phyloP scores from a whole-genome alignment of 1,284 basidiomycete species.

The Pyrrhoderma noxium region DNA sequence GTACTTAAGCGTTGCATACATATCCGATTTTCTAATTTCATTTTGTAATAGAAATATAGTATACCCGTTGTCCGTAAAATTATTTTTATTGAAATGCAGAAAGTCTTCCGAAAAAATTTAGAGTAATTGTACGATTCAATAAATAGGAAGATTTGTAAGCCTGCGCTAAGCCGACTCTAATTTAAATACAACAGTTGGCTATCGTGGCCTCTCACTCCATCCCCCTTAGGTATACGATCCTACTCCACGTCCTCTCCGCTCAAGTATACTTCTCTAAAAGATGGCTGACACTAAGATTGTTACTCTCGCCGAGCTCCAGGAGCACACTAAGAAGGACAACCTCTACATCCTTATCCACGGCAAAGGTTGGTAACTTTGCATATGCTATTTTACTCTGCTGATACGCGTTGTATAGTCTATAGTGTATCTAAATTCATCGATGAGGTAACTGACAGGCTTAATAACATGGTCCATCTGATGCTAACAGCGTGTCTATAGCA shows the following conservation, averaged over 20 bases:
- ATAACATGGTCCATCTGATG: not conserved
- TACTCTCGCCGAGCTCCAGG: slow-evolving; percentile 69
- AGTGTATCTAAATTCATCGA: slow-evolving; percentile 92
- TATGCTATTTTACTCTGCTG: slow-evolving; percentile 25
- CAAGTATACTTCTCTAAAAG: slow-evolving; percentile 8
- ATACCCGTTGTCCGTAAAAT: no score
- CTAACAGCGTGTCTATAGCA: slow-evolving; percentile 48
- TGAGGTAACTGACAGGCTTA: slow-evolving; percentile 59
- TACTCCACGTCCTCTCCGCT: slow-evolving; percentile 13
- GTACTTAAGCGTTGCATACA: slow-evolving; percentile 25
- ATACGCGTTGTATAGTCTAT: slow-evolving; percentile 63
- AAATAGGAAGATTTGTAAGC: not conserved
- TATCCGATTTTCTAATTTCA: slow-evolving; percentile 4
- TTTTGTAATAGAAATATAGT: no score
- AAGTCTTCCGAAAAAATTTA: no score
- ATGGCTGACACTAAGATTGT: slow-evolving; percentile 45
- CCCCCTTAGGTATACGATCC: not conserved
- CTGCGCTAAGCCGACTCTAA: slow-evolving; percentile 1
- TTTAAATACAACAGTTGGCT: slow-evolving; percentile 14
- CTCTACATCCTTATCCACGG: slow-evolving; percentile 77
- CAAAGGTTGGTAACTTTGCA: slow-evolving; percentile 62
- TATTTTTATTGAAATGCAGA: no score
- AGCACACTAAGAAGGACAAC: slow-evolving; percentile 65
- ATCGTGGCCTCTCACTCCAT: slow-evolving; percentile 11
- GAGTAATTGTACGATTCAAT: no score